Base-by-base conservation (phyloP, 2,329 filamentous ascomycete genomes). In the Verticillium dahliae region DNA sequence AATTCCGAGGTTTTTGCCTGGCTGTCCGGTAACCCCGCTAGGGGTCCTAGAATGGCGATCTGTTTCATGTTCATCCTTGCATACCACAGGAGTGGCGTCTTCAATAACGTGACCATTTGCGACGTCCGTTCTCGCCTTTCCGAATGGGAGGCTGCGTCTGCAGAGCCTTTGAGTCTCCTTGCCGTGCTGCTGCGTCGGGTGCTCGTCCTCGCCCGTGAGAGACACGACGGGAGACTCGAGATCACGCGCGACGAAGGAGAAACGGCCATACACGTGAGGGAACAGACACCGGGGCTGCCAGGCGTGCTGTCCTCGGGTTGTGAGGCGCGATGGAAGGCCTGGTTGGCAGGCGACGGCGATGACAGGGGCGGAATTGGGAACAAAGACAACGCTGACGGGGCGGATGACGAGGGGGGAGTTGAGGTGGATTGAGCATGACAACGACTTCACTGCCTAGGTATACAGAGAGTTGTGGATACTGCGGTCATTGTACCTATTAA, bases 1-100 rank as follows among this genome's bases (percentile, higher is more conserved):
- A 18, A 52, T 6, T 27, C 4, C 11, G 57, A 71, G 1, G 68
- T 74, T 0, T 79, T 85, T 62, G 75, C 76, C 1, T 85, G 82
- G 81, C 69, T 85, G 2, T 72, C 76, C 18, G 18, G 18, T 22
- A 22, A 22, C 18, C 18, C 18, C 18, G 18, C 18, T 22, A 22
- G 18, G 18, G 18, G 18, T 22, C 18, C 18, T 22, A 22, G 18
- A 22, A 22, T 22, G 18, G 18, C 18, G 18, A 22, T 22, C 18
- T 22, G 18, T 22, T 22, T 22, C 18, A 22, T 22, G 18, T 74
- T 80, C 45, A 67, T 81, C 34, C 65, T 80, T 1, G 79, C 76
- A 0, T 77, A 74, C 62, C 79, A 81, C 57, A 60, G 67, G 5
- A 58, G 54, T 1, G 75, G 77, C 0, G 6, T 65, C 1, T 80